Base-by-base conservation (phyloP, 345 rosid genomes). In the Psidium guajava region DNA sequence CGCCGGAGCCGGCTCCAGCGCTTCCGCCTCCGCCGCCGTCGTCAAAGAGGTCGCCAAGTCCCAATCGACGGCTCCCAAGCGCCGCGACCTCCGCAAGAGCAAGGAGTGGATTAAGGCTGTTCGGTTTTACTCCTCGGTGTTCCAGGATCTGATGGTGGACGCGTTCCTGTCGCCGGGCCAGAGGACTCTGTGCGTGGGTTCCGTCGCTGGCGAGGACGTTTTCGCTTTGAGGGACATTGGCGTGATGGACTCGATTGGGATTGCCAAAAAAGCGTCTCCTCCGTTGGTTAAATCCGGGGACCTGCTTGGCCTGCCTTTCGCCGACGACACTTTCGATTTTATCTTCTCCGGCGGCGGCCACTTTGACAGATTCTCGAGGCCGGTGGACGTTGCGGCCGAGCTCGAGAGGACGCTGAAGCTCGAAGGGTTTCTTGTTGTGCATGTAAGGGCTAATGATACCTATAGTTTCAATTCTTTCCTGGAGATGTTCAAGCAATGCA, bases 381-480 rank as follows among this genome's bases (percentile, higher is more conserved):
- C 94, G 81, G 81, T 89, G 88, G 93, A 90, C 77, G 92, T 94
- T 55, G 99, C 98, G 1, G 88, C 92, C 8, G 99, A 98, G 92
- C 94, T 98, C 40, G 83, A 87, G 42, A 90, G 99, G 90, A 93
- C 94, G 18, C 87, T 96, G 91, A 98, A 93, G 89, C 98, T 96
- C 92, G 89, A 93, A 91, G 99, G 99, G 91, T 91, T 91, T 88
- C 87, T 90, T 50, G 97, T 94, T 84, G 93, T 92, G 89, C 99
- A 98, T 83, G 92, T 93, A 84, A 93, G 90, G 59, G 96, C 99
- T 25, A 95, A 96, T 36, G 99, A 98, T 90, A 92, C 93, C 59
- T 98, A 96, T 84, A 98, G 99, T 88, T 94, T 98, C 90, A 94
- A 96, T 94, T 95, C 99, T 36, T 98, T 95, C 87, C 91, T 96